Conservation (phyloP, 2,329 filamentous ascomycete genomes). For the Penicillium sp. region DNA sequence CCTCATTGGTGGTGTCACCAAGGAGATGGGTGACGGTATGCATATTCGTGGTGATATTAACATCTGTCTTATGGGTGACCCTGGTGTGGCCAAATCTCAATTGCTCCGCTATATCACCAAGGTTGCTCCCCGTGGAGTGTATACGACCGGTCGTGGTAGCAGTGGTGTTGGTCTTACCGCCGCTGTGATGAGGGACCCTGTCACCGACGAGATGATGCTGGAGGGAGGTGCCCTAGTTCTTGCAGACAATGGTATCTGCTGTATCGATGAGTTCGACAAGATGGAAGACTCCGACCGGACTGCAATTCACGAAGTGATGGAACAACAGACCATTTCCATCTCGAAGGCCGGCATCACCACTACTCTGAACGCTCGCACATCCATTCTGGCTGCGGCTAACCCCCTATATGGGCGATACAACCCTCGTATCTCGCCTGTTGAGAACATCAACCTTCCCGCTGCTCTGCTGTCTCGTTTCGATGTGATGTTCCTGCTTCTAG, state of each 20-base stretch:
- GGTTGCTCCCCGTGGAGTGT: slow-evolving; percentile 89
- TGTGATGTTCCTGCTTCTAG: slow-evolving; percentile 92
- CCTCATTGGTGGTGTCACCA: slow-evolving; percentile 92
- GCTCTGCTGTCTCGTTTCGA: slow-evolving; percentile 97
- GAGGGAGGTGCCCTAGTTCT: slow-evolving; percentile 79
- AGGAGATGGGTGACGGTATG: slow-evolving; percentile 98
- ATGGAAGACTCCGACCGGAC: slow-evolving; percentile 80
- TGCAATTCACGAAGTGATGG: slow-evolving; percentile 86
- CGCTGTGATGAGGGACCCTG: slow-evolving; percentile 79
- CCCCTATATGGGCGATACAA: slow-evolving; percentile 98
- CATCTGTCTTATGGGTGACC: slow-evolving; percentile 98
- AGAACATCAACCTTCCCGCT: slow-evolving; percentile 99
- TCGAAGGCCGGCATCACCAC: slow-evolving; percentile 95
- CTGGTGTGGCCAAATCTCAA: slow-evolving; percentile 99
- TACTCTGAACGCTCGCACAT: slow-evolving; percentile 92
- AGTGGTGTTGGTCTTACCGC: slow-evolving; percentile 82
- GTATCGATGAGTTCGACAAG: slow-evolving; percentile 85
- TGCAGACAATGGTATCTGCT: slow-evolving; percentile 81
- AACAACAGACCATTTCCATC: slow-evolving; percentile 83
- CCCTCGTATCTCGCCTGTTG: slow-evolving; percentile 92
- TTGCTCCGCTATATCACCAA: slow-evolving; percentile 98
- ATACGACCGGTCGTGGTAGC: slow-evolving; percentile 80
- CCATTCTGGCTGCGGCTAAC: slow-evolving; percentile 94
- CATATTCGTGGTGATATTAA: slow-evolving; percentile 99
- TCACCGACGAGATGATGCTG: slow-evolving; percentile 77